Percentiles rank a stretch among this genome's conserved stretches.
Conservation (phyloP, 2,329 filamentous ascomycete genomes). For the Hypocreales sp. region DNA sequence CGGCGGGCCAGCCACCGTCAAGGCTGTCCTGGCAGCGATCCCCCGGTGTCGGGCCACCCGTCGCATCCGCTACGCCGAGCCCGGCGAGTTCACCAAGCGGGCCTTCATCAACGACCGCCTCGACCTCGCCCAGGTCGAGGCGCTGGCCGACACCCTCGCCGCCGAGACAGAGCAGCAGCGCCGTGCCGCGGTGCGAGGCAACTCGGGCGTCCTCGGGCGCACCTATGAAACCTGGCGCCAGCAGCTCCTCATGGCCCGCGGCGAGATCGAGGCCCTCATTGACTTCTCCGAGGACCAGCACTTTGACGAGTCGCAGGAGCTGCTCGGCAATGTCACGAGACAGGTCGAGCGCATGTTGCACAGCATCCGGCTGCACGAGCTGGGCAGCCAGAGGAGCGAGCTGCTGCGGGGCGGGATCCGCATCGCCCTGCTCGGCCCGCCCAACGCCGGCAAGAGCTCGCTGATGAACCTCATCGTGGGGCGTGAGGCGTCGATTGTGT, state of each 20-base stretch:
- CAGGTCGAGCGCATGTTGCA: slow-evolving; percentile 47
- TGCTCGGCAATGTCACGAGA: slow-evolving; percentile 52
- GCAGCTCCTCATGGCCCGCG: slow-evolving; percentile 63
- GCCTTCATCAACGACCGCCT: slow-evolving; percentile 80
- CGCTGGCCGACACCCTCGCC: slow-evolving; percentile 44
- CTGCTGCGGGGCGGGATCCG: slow-evolving; percentile 72
- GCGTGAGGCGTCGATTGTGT: slow-evolving; percentile 89
- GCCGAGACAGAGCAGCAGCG: slow-evolving; percentile 88
- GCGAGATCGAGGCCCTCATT: slow-evolving; percentile 87
- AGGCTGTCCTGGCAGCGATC: slow-evolving; percentile 69
- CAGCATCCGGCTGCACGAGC: slow-evolving; percentile 53
- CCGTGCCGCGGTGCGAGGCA: slow-evolving; percentile 66
- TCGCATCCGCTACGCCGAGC: slow-evolving; percentile 71
- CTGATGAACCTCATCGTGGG: slow-evolving; percentile 83
- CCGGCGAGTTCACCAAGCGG: slow-evolving; percentile 86
- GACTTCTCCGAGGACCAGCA: slow-evolving; percentile 97
- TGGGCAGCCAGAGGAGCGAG: slow-evolving; percentile 69
- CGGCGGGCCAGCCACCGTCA: slow-evolving; percentile 76
- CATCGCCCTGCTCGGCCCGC: slow-evolving; percentile 75
- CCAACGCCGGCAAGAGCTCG: slow-evolving; percentile 91
- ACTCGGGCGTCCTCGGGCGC: slow-evolving; percentile 50
- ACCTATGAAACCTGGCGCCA: slow-evolving; percentile 75
- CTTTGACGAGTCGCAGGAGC: slow-evolving; percentile 69
- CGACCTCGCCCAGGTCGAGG: slow-evolving; percentile 70
- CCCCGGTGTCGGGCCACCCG: slow-evolving; percentile 26